Conservation (phyloP, 2,329 filamentous ascomycete genomes). For the Trichophyton rubrum region DNA sequence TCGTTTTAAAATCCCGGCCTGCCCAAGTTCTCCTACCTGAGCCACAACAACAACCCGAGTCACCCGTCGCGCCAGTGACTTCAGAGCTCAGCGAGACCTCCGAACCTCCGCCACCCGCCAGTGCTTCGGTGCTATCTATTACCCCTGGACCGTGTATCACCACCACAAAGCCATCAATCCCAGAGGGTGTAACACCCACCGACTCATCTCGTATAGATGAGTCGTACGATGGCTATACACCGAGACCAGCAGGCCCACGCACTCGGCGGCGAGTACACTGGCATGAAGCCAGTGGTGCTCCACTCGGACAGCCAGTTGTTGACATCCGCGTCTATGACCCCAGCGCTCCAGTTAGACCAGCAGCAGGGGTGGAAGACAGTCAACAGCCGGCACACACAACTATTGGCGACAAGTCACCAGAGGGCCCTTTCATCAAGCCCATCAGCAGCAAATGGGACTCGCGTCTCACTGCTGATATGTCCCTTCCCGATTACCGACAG, state of each 20-base stretch:
- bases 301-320: slow-evolving; percentile 12
- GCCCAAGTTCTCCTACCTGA: neutral
- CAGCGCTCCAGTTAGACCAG: slow-evolving; percentile 5
- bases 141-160: neutral
- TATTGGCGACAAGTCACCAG: slow-evolving; percentile 10
- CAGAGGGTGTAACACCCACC: neutral
- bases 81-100: neutral
- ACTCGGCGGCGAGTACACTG: slow-evolving; percentile 2
- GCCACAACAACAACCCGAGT: neutral
- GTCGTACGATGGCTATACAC: slow-evolving; percentile 1
- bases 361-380: neutral
- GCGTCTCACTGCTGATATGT: slow-evolving; percentile 22
- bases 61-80: neutral
- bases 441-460: slow-evolving; percentile 27
- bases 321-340: slow-evolving; percentile 11
- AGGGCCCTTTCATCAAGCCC: slow-evolving; percentile 24
- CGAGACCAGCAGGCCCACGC: neutral
- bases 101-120: neutral
- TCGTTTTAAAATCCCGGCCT: neutral
- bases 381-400: slow-evolving; percentile 6
- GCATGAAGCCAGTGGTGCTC: slow-evolving; percentile 7
- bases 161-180: neutral
- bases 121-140: neutral
- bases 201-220: neutral
- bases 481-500: slow-evolving; percentile 15